Evolutionary conservation across 2,329 filamentous ascomycete species (phyloP), one percentile per base, ranked within the genome.

Genomic region (Massarina eburnea): DNA sequence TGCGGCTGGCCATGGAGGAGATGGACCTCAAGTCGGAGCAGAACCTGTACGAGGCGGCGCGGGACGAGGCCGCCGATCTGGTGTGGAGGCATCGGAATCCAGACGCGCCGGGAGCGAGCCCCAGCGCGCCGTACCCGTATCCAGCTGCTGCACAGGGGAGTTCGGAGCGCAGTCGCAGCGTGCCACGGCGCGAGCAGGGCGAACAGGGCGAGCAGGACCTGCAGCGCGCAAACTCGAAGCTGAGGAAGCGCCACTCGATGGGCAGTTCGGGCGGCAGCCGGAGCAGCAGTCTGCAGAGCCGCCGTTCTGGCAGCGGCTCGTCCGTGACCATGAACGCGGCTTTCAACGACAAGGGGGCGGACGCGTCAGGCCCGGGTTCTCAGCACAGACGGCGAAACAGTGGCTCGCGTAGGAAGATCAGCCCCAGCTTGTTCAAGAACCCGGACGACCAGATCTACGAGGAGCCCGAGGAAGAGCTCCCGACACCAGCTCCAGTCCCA

Each of bases 371-470:
- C 5, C 49, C 56, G 8, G 61, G 66, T 35, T 58, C 68, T 1
- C 69, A 55, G 33, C 56, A 62, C 9, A 54, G 75, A 19, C 76
- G 81, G 32, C 80, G 80, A 26, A 83, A 83, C 52, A 86, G 83
- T 59, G 86, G 83, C 57, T 76, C 82, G 59, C 85, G 81, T 68
- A 80, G 87, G 49, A 87, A 88, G 55, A 80, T 84, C 59, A 90
- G 85, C 63, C 85, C 84, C 55, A 81, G 77, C 43, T 80, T 84
- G 1, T 91, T 89, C 64, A 77, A 78, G 54, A 81, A 82, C 49
- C 86, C 85, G 1, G 82, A 85, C 26, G 86, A 91, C 64, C 84
- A 89, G 62, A 91, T 96, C 49, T 96, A 90, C 78, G 91, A 96
- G 68, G 92, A 96, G 65, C 88, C 89, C 1, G 83, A 88, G 60